Percentiles rank a stretch among this genome's conserved stretches.
These are phyloP conservation scores for Phytophthora brassicae DNA, from an alignment of 352 stramenopile species.

Conservation along the genomic window DNA sequence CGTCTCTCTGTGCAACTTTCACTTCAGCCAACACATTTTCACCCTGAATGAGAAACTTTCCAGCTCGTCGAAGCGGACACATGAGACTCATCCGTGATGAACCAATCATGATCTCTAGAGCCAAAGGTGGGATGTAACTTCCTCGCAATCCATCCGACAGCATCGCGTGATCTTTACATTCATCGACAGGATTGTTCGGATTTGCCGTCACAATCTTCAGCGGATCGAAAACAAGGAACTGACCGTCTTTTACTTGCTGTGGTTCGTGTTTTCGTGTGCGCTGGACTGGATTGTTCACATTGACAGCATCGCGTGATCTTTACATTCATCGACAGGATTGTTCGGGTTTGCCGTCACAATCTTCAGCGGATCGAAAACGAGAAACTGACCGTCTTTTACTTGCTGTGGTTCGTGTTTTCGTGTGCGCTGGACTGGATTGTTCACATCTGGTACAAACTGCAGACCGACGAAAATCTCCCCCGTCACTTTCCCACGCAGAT, in stretches of 20 bases:
- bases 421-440: constrained; percentile 20
- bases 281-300: constrained; percentile 26
- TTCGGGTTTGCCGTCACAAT: constrained; percentile 62
- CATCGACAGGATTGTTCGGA: constrained; percentile 30
- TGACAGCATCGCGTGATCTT: too few species aligned
- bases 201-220: constrained; percentile 76
- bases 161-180: constrained; percentile 64
- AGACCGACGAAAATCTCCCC: constrained; percentile 85
- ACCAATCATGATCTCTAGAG: constrained; percentile 83
- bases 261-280: constrained; percentile 52
- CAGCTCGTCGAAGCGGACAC: constrained; percentile 78
- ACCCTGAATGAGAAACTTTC: constrained; percentile 88
- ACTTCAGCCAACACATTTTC: constrained; percentile 86
- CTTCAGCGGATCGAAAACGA: constrained; percentile 88
- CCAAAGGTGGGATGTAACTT: constrained; percentile 83
- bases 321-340: constrained; percentile 32
- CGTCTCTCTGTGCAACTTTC: constrained; percentile 86
- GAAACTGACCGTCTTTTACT: constrained; percentile 80
- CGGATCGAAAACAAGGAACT: constrained; percentile 87
- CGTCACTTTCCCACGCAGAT: constrained; percentile 75
- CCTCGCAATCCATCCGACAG: constrained; percentile 74
- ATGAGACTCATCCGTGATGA: constrained; percentile 69
- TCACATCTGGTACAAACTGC: constrained; percentile 67
- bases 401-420: constrained; percentile 65
- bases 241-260: constrained; percentile 77